phyloP scores from a whole-genome alignment of 352 stramenopile genomes.

The Pythium insidiosum region DNA sequence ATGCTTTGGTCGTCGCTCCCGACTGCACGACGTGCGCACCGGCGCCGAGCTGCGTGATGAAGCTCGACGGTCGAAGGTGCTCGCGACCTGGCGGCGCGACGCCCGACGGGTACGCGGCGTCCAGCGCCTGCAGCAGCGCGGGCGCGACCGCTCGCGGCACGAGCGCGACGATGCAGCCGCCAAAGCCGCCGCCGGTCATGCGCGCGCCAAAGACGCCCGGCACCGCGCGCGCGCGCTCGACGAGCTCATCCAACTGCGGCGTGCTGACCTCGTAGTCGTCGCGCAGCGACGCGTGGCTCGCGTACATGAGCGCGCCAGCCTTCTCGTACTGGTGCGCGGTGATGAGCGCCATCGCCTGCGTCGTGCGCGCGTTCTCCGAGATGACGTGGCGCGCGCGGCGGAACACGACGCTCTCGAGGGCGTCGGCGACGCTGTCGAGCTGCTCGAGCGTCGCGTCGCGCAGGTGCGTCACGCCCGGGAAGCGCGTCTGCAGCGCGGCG shows the following conservation, averaged over 20 bases:
- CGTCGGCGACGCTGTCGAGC: no score
- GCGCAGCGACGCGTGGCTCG: slow-evolving; percentile 87
- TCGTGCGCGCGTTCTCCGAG: slow-evolving; percentile 86
- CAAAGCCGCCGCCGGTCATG: slow-evolving; percentile 95
- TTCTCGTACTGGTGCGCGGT: slow-evolving; percentile 64
- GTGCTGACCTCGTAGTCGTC: slow-evolving; percentile 93
- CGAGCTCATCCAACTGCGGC: slow-evolving; percentile 86
- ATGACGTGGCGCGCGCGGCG: slow-evolving; percentile 89
- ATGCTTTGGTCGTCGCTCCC: no score
- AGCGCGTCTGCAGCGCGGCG: slow-evolving; percentile 63
- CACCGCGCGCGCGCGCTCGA: slow-evolving; percentile 84
- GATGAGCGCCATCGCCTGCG: slow-evolving; percentile 65
- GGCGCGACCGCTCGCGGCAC: slow-evolving; percentile 62
- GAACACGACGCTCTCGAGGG: slow-evolving; percentile 64
- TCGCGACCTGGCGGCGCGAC: slow-evolving; percentile 42
- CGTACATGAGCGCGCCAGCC: slow-evolving; percentile 88
- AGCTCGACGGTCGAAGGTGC: slow-evolving; percentile 46
- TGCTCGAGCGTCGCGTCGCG: slow-evolving; percentile 87
- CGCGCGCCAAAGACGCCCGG: slow-evolving; percentile 92
- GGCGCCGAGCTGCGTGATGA: slow-evolving; percentile 51
- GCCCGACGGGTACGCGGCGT: slow-evolving; percentile 76
- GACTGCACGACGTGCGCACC: slow-evolving; percentile 48
- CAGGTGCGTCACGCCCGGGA: slow-evolving; percentile 65
- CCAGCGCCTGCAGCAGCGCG: slow-evolving; percentile 53
- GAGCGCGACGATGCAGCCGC: slow-evolving; percentile 94